Evolutionary conservation across 164 flowering plant genomes (phyloP), one percentile per base, ranked within the genome.

Genomic region (Liquidambar formosana): DNA sequence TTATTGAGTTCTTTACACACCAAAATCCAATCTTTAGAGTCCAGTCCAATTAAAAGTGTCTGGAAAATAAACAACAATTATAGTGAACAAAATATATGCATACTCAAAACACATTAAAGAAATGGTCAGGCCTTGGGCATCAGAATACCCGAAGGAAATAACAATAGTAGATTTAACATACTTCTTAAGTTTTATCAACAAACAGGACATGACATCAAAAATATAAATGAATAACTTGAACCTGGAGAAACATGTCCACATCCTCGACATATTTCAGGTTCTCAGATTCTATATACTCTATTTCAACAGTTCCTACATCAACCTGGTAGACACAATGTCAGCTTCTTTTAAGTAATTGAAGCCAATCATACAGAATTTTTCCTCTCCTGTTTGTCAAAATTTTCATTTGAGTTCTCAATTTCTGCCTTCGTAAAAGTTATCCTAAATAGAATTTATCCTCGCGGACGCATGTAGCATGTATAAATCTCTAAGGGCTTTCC

Each of bases 1-100:
- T 85, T 78, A 68, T 91, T 94, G 61, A 94, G 87, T 27, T 97
- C 74, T 45, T 89, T 95, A 74, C 95, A 91, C 33, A 88, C 85
- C 73, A 73, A 23, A 66, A 91, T 80, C 99, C 99, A 92, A 73
- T 92, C 96, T 68, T 92, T 94, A 5, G 97, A 91, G 57, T 84
- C 97, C 19, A 94, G 77, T 49, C 82, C 89, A 63, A 73, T 71
- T 63, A 86, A 62, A 54, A 92, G 79, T 56, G 84, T 77, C 98
- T 94, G 78, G 45, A 49, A 65, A 56, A 65, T 43, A 49, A 71
- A 73, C n/a, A 6, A 33, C 41, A 33, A 33, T 33, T 2, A 33
- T 33, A 33, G 41, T 2, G 41, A 6, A 33, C 41, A 33, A 33
- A n/a, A 33, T 33, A 33, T 2, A 33, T 33, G 41, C 41, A 33